phyloP scores from a whole-genome alignment of 1,284 basidiomycete genomes.

The Ganoderma resinaceum region DNA sequence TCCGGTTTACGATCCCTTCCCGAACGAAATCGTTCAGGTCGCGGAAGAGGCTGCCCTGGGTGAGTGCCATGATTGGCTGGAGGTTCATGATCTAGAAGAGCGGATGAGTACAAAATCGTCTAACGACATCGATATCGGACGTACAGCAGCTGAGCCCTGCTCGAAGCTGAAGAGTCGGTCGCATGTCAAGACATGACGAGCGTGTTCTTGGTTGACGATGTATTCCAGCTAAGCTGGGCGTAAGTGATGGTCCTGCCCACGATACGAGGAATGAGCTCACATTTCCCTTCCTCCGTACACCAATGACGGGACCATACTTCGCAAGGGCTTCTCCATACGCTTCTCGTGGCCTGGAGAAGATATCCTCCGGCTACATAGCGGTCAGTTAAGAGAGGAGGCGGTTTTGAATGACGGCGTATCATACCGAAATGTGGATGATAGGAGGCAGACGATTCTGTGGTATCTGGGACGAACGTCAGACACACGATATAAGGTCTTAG shows the following conservation, averaged over 20 bases:
- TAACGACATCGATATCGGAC: constrained; percentile 10
- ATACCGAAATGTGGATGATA: constrained; percentile 30
- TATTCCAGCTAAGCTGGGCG: constrained; percentile 40
- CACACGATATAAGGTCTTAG: neutral
- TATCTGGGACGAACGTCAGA: constrained; percentile 14
- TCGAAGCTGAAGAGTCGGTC: constrained; percentile 45
- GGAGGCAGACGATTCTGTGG: constrained; percentile 30
- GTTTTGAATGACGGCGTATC: too few species aligned
- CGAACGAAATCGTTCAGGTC: constrained; percentile 34
- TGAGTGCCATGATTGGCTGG: constrained; percentile 36
- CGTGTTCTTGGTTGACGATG: constrained; percentile 40
- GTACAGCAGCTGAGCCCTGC: constrained; percentile 41
- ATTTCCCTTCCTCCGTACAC: constrained; percentile 43
- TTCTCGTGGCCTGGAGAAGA: constrained; percentile 40
- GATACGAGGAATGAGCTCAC: constrained; percentile 26
- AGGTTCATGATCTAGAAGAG: constrained; percentile 35
- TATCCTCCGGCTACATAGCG: constrained; percentile 35
- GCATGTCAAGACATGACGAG: constrained; percentile 39
- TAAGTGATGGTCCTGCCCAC: neutral
- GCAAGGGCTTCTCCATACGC: constrained; percentile 42
- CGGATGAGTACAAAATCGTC: constrained; percentile 4
- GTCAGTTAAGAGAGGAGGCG: neutral
- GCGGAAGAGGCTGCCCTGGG: constrained; percentile 31
- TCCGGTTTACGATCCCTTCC: constrained; percentile 34
- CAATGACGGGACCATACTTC: constrained; percentile 41